These are phyloP conservation scores for Claviceps sp. DNA, from an alignment of 2,329 filamentous ascomycete genomes.

Conservation along the genomic window DNA sequence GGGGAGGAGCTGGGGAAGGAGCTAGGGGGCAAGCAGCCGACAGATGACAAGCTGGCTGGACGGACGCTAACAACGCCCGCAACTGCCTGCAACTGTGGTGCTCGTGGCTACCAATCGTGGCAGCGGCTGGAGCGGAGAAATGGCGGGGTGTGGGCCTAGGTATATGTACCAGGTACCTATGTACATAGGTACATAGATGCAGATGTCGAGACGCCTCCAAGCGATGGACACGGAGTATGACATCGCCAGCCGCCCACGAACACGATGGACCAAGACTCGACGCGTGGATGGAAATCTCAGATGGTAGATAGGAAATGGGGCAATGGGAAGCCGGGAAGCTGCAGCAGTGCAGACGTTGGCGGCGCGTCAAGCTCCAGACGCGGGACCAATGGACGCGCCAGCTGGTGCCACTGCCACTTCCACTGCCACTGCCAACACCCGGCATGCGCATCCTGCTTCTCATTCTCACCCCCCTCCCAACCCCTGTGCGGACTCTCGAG, in stretches of 20 bases:
- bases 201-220: not conserved
- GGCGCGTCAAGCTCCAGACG: not conserved
- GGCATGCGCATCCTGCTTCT: not conserved
- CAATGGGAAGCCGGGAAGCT: not conserved
- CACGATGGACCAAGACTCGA: not conserved
- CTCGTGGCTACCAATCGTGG: slow-evolving; percentile 2
- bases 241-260: not conserved
- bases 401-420: not conserved
- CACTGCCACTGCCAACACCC: not conserved
- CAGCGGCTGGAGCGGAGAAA: not conserved
- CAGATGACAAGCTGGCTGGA: slow-evolving; percentile 1
- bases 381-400: not conserved
- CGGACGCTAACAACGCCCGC: not conserved
- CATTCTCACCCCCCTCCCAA: too few relatives aligned
- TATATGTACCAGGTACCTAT: too few relatives aligned
- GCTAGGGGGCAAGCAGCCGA: not conserved
- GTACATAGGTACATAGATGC: too few relatives aligned
- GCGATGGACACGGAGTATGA: not conserved
- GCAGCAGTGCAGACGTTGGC: not conserved
- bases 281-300: not conserved
- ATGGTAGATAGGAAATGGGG: not conserved
- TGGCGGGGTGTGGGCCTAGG: not conserved
- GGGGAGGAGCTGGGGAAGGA: not conserved
- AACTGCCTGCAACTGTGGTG: not conserved
- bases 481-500: too few relatives aligned